Conservation (phyloP, 1,139 yeast species). For the Wickerhamomyces sp. region DNA sequence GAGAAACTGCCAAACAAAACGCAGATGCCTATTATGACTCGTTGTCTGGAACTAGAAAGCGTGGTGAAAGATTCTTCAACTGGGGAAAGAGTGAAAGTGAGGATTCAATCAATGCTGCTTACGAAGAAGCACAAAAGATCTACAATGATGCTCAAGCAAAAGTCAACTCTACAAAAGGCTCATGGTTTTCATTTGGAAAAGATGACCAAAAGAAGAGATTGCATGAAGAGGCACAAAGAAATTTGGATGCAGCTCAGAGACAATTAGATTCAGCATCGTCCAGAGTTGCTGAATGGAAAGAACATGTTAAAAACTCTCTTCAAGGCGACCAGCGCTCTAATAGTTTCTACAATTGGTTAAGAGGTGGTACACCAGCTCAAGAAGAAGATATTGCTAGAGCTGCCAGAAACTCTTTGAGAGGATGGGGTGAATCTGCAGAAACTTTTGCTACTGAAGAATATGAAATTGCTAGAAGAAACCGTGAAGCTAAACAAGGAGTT, state of each 20-base stretch:
- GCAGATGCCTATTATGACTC: constrained; percentile 36
- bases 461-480: constrained; percentile 24
- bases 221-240: constrained; percentile 26
- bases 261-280: constrained; percentile 22
- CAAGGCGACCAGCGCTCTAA: constrained; percentile 4
- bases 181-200: constrained; percentile 23
- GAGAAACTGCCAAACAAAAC: constrained; percentile 37
- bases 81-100: constrained; percentile 20
- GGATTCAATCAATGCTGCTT: constrained; percentile 21
- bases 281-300: constrained; percentile 24
- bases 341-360: constrained; percentile 24
- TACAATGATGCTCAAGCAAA: constrained; percentile 25
- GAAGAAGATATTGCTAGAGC: constrained; percentile 27
- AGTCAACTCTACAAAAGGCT: constrained; percentile 6
- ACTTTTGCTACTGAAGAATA: constrained; percentile 37
- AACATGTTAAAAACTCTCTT: constrained; percentile 15
- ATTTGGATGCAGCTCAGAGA: constrained; percentile 25
- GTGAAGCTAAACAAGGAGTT: constrained; percentile 11
- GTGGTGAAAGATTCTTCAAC: constrained; percentile 15
- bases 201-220: constrained; percentile 20
- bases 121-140: constrained; percentile 19
- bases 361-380: constrained; percentile 19
- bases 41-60: constrained; percentile 22
- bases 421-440: constrained; percentile 43
- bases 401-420: constrained; percentile 33